Evolutionary conservation across 257 asterid genomes (phyloP).

Genomic region (Salvia miltiorrhiza): DNA sequence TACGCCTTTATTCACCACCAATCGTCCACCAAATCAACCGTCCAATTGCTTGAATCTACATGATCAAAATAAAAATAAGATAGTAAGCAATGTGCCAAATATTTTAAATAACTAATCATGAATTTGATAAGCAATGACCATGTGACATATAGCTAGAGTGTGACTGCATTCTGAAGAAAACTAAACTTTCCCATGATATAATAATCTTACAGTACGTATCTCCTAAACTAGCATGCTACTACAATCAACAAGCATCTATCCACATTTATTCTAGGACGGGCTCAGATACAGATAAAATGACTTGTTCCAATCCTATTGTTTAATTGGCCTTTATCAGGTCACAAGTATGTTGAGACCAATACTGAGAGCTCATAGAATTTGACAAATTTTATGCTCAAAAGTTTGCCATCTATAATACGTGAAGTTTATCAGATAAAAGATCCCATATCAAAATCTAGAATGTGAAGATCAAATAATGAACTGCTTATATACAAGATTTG

Average conservation of each 20-base stretch:
- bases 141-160: too few relatives aligned
- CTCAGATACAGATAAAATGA: not conserved
- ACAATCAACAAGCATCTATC: not conserved
- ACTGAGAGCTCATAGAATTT: not conserved
- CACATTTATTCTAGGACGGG: conserved; percentile 4
- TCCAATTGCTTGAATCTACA: too few relatives aligned
- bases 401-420: too few relatives aligned
- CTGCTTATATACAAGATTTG: not conserved
- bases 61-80: too few relatives aligned
- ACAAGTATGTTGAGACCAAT: not conserved
- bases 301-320: not conserved
- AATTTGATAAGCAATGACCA: too few relatives aligned
- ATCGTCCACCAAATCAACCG: too few relatives aligned
- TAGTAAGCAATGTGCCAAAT: too few relatives aligned
- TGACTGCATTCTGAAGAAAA: not conserved
- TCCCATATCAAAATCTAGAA: not conserved
- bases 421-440: conserved; percentile 1
- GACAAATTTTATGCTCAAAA: not conserved
- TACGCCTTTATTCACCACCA: too few relatives aligned
- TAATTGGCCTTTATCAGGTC: not conserved
- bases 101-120: too few relatives aligned
- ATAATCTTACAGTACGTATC: not conserved
- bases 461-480: too few relatives aligned
- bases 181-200: not conserved
- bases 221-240: not conserved